phyloP scores from a whole-genome alignment of 2,329 filamentous ascomycete species.

The Alternaria arbusti region DNA sequence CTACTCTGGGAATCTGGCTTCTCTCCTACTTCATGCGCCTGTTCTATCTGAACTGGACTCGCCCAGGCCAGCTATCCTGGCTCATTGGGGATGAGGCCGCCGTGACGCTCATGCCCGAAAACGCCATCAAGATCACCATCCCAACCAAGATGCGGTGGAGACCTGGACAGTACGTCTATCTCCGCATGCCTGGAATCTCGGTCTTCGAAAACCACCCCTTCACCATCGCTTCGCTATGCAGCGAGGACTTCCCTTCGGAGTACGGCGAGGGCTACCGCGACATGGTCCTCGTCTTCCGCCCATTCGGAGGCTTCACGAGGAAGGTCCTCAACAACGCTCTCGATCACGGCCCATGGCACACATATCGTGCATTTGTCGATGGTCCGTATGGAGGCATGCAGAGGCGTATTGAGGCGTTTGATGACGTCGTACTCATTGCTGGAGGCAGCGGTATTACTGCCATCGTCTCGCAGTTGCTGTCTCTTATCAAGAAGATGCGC shows the following conservation, averaged over 20 bases:
- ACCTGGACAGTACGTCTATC: conserved; percentile 92
- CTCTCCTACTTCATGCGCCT: conserved; percentile 76
- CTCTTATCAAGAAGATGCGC: conserved; percentile 95
- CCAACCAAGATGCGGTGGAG: conserved; percentile 92
- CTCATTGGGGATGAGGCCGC: conserved; percentile 90
- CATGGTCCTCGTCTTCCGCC: conserved; percentile 88
- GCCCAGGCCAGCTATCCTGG: conserved; percentile 79
- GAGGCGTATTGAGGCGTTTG: conserved; percentile 86
- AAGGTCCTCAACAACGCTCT: conserved; percentile 83
- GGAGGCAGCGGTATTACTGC: conserved; percentile 95
- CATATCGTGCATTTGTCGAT: conserved; percentile 89
- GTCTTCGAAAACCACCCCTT: conserved; percentile 94
- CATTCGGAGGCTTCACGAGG: conserved; percentile 88
- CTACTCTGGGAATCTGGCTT: conserved; percentile 79
- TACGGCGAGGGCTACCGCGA: conserved; percentile 89
- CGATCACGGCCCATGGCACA: conserved; percentile 86
- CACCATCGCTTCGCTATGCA: conserved; percentile 90
- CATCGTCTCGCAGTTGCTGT: conserved; percentile 86
- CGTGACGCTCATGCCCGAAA: conserved; percentile 86
- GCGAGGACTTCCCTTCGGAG: conserved; percentile 88
- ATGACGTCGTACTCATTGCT: conserved; percentile 90
- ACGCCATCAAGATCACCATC: conserved; percentile 94
- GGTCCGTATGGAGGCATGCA: conserved; percentile 96
- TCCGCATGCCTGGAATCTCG: conserved; percentile 91
- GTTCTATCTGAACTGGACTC: conserved; percentile 89